A percentile compares a stretch with the other conserved stretches of the same genome.
Conservation (phyloP, 257 asterid genomes). For the Solanum virginianum region DNA sequence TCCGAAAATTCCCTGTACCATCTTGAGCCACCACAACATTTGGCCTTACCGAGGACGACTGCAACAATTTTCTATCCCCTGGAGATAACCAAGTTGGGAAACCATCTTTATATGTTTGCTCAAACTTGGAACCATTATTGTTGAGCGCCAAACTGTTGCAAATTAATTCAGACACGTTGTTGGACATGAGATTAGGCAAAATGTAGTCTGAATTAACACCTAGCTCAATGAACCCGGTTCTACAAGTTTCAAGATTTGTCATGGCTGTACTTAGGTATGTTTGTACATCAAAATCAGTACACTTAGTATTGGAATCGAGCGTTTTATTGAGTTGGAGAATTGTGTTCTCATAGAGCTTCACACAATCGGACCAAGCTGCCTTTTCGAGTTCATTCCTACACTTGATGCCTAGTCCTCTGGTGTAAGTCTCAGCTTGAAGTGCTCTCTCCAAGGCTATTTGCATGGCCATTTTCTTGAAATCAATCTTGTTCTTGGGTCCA, state of each 20-base stretch:
- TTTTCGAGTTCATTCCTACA: constrained; percentile 37
- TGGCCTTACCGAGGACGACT: neutral
- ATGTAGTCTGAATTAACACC: constrained; percentile 25
- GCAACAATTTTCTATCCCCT: constrained; percentile 13
- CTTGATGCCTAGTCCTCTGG: constrained; percentile 24
- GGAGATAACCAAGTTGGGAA: constrained; percentile 22
- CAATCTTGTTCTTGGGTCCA: constrained; percentile 20
- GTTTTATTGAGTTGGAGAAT: constrained; percentile 52
- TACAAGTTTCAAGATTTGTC: constrained; percentile 63
- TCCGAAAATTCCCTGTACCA: constrained; percentile 29
- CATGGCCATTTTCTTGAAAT: constrained; percentile 35
- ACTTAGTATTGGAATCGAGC: constrained; percentile 18
- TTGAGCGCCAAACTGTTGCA: constrained; percentile 52
- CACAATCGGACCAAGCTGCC: constrained; percentile 72
- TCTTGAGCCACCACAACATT: constrained; percentile 34
- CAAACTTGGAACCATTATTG: neutral
- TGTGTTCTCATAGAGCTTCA: constrained; percentile 33
- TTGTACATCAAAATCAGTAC: constrained; percentile 47
- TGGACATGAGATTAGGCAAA: constrained; percentile 29
- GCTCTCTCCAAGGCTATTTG: constrained; percentile 41
- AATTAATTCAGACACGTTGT: constrained; percentile 45
- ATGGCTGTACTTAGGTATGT: constrained; percentile 77
- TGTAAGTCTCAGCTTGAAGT: constrained; percentile 20
- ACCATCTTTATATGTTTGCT: constrained; percentile 3
- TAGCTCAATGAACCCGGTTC: constrained; percentile 48